These are phyloP conservation scores for Cercospora beticola DNA, from an alignment of 2,329 filamentous ascomycete genomes.

Conservation along the genomic window DNA sequence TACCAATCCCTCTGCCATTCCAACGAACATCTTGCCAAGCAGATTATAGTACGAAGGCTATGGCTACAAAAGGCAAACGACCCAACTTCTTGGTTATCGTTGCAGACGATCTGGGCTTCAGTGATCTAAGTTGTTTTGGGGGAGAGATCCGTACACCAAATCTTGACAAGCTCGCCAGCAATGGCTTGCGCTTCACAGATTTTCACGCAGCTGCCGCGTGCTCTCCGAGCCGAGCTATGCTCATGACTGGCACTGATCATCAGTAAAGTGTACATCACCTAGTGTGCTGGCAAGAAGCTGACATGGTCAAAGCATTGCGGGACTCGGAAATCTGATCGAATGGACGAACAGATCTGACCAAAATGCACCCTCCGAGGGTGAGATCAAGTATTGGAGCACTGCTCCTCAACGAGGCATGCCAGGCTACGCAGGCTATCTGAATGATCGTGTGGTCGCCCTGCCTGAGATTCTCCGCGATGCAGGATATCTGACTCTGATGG, in stretches of 20 bases:
- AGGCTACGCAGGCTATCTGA: slow-evolving; percentile 64
- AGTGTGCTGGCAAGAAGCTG: background rate
- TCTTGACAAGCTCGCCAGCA: slow-evolving; percentile 51
- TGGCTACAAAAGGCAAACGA: slow-evolving; percentile 39
- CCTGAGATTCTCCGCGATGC: slow-evolving; percentile 59
- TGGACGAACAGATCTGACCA: slow-evolving; percentile 57
- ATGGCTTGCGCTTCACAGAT: slow-evolving; percentile 60
- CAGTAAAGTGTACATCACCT: slow-evolving; percentile 35
- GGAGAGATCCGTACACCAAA: slow-evolving; percentile 62
- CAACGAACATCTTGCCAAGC: background rate
- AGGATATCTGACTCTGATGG: slow-evolving; percentile 61
- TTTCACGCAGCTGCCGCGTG: slow-evolving; percentile 66
- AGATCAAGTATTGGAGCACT: slow-evolving; percentile 47
- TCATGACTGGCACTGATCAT: slow-evolving; percentile 65
- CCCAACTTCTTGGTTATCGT: slow-evolving; percentile 60
- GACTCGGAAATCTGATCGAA: slow-evolving; percentile 60
- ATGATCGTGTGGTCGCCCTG: slow-evolving; percentile 58
- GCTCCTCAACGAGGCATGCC: slow-evolving; percentile 58
- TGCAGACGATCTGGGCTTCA: slow-evolving; percentile 37
- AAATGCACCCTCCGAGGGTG: slow-evolving; percentile 53
- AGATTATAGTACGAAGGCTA: background rate
- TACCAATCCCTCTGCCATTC: background rate
- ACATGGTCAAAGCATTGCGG: slow-evolving; percentile 46
- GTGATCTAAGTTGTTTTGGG: slow-evolving; percentile 59
- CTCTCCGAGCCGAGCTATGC: slow-evolving; percentile 65